Evolutionary conservation across 106 monocot species (phyloP).

Genomic region (Gastrodia elata): DNA sequence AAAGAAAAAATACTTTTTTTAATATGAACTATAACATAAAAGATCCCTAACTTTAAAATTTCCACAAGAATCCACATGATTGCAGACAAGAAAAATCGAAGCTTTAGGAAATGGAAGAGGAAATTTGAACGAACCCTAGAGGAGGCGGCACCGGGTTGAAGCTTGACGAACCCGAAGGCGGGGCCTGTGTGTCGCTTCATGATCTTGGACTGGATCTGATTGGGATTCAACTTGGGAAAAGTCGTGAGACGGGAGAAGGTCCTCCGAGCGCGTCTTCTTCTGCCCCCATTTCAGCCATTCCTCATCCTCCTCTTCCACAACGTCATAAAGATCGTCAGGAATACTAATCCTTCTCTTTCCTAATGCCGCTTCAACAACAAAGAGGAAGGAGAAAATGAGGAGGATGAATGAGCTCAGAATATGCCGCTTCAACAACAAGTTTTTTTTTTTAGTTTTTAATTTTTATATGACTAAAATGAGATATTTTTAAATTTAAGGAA

Average conservation of each 20-base stretch:
- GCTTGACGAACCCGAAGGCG: conserved; percentile 84
- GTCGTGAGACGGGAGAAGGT: conserved; percentile 32
- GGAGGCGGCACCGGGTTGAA: conserved; percentile 41
- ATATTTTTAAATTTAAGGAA: too few species aligned
- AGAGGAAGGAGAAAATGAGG: conserved; percentile 9
- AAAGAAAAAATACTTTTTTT: too few species aligned
- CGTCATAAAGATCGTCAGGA: conserved; percentile 77
- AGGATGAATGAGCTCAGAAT: too few species aligned
- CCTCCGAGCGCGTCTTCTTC: conserved; percentile 12
- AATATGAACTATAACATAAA: too few species aligned
- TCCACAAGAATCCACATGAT: too few species aligned
- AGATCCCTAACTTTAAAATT: too few species aligned
- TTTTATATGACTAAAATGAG: too few species aligned
- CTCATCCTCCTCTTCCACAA: conserved; percentile 82
- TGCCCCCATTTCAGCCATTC: conserved; percentile 84
- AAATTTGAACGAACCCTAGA: conserved; percentile 46
- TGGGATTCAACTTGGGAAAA: conserved; percentile 42
- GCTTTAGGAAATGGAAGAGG: too few species aligned
- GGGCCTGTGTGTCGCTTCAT: conserved; percentile 61
- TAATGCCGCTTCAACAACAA: conserved; percentile 12
- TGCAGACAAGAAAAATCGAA: too few species aligned
- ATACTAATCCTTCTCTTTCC: conserved; percentile 49
- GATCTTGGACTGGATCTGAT: conserved; percentile 71
- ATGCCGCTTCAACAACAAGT: too few species aligned
- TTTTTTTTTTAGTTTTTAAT: too few species aligned